phyloP scores from a whole-genome alignment of 345 rosid species.

The Eucalyptus decipiens region DNA sequence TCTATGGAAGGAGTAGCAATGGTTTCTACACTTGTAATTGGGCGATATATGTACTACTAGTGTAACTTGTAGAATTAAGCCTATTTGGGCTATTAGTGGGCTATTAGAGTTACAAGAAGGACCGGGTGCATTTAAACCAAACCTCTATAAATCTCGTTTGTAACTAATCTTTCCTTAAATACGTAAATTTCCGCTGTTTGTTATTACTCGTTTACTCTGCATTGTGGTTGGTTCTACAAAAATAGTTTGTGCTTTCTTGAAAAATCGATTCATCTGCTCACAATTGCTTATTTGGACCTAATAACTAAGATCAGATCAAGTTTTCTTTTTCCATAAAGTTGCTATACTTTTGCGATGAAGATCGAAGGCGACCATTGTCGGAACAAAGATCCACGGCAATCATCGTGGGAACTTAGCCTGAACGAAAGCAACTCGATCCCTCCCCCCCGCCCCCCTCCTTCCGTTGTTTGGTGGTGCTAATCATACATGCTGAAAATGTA shows the following conservation, averaged over 20 bases:
- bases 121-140: rapidly evolving
- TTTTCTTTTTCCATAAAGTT: not conserved
- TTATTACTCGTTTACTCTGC: not conserved
- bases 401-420: not conserved
- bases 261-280: not conserved
- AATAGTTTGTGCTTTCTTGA: not conserved
- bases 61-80: not conserved
- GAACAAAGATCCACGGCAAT: not conserved
- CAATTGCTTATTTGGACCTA: not conserved
- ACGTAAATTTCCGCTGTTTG: not conserved
- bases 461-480: not conserved
- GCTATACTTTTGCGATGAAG: not conserved
- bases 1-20: not conserved
- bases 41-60: not conserved
- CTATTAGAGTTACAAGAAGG: not conserved
- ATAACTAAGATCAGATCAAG: not conserved
- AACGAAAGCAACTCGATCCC: not conserved
- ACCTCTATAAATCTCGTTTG: not conserved
- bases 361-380: not conserved
- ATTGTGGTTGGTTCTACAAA: not conserved
- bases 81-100: not conserved
- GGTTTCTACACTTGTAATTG: not conserved
- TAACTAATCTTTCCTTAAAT: not conserved
- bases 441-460: not conserved
- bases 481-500: too few relatives aligned